A percentile compares a stretch with the other conserved stretches of the same genome.
These are phyloP conservation scores for Fereydounia khargensis DNA, from an alignment of 1,284 basidiomycete species.

Conservation along the genomic window DNA sequence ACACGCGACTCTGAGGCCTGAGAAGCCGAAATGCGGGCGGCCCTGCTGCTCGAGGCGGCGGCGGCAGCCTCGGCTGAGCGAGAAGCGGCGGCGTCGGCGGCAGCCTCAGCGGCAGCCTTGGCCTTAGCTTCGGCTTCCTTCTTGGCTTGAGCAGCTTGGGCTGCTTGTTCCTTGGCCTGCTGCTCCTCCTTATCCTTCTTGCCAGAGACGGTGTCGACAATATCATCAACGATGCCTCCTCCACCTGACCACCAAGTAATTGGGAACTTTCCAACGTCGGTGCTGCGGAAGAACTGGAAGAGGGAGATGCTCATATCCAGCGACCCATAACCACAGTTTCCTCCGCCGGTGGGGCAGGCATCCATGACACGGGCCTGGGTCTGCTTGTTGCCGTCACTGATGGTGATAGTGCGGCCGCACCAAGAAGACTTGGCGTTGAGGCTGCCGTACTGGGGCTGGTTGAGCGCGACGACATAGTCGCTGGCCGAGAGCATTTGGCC, in stretches of 20 bases:
- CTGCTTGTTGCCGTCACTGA: slow-evolving; percentile 36
- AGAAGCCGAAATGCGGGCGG: background rate
- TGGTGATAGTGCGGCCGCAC: slow-evolving; percentile 46
- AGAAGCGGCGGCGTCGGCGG: slow-evolving; percentile 10
- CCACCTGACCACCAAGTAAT: slow-evolving; percentile 47
- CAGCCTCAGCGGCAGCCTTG: background rate
- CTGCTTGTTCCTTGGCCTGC: background rate
- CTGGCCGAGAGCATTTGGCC: slow-evolving; percentile 27
- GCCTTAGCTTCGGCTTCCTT: slow-evolving; percentile 2
- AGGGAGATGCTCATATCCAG: slow-evolving; percentile 49
- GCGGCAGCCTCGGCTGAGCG: slow-evolving; percentile 8
- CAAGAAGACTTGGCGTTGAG: slow-evolving; percentile 28
- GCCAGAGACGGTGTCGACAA: background rate
- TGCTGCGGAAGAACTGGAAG: slow-evolving; percentile 36
- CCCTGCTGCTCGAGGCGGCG: slow-evolving; percentile 6
- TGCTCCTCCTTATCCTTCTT: slow-evolving; percentile 1
- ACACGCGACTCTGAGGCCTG: slow-evolving; percentile 13
- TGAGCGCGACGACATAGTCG: slow-evolving; percentile 45
- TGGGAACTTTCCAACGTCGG: slow-evolving; percentile 36
- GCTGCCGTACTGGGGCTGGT: slow-evolving; percentile 48
- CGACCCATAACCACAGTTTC: slow-evolving; percentile 43
- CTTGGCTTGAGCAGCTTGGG: background rate
- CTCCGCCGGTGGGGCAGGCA: slow-evolving; percentile 44
- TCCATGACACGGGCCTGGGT: slow-evolving; percentile 38
- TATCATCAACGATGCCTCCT: slow-evolving; percentile 1